Conservation (phyloP, 768 basidiomycete genomes). For the Macrolepiota dolichaula region DNA sequence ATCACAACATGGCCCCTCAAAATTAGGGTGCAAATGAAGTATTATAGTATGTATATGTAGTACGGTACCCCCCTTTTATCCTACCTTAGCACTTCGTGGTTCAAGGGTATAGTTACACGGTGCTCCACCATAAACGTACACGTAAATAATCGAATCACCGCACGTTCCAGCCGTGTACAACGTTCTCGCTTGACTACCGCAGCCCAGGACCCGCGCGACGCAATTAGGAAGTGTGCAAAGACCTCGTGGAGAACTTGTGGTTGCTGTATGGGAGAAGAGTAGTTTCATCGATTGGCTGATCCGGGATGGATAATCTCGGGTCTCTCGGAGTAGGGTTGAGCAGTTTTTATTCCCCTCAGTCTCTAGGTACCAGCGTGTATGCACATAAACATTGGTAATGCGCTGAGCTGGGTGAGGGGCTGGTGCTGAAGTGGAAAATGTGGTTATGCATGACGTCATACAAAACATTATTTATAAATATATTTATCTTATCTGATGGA, state of each 20-base stretch:
- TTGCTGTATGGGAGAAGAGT: neutral
- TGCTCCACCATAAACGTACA: neutral
- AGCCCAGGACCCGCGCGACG: neutral
- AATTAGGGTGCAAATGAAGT: slow-evolving; percentile 1
- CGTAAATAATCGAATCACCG: neutral
- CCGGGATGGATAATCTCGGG: neutral
- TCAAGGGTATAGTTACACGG: neutral
- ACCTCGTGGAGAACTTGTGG: slow-evolving; percentile 10
- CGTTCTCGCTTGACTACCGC: slow-evolving; percentile 1
- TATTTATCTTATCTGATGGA: slow-evolving; percentile 10
- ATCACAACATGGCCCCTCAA: neutral
- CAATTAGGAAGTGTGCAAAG: neutral
- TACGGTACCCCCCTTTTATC: neutral
- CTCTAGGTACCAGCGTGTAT: neutral
- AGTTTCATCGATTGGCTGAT: neutral
- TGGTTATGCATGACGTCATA: neutral
- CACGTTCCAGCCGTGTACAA: neutral
- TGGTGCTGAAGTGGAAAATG: neutral
- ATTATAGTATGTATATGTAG: neutral
- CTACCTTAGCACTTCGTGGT: neutral
- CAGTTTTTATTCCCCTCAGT: neutral
- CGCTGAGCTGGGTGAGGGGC: neutral
- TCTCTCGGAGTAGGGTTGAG: neutral
- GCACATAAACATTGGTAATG: neutral
- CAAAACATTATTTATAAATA: neutral